Evolutionary conservation across 2,329 filamentous ascomycete genomes (phyloP).

Genomic region (Sclerotinia subarctica): DNA sequence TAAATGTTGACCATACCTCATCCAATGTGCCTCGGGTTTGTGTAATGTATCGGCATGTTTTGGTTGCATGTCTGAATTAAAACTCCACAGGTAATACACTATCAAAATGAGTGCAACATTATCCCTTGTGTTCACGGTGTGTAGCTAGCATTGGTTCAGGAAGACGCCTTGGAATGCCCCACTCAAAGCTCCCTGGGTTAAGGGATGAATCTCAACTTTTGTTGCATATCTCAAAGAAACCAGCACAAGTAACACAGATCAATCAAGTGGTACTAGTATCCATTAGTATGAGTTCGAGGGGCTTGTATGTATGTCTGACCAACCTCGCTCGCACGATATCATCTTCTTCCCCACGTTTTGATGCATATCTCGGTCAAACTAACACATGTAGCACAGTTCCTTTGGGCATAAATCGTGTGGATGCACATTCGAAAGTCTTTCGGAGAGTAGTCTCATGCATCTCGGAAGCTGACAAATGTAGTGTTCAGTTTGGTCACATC

Average conservation of each 20-base stretch:
- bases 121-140: neutral
- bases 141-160: neutral
- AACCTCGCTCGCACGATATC: neutral
- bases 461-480: neutral
- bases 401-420: neutral
- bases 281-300: neutral
- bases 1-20: neutral
- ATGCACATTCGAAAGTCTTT: no score
- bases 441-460: neutral
- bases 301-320: neutral
- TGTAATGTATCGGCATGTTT: neutral
- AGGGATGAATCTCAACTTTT: neutral
- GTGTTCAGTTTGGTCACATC: neutral
- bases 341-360: neutral
- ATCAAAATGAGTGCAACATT: neutral
- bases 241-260: neutral
- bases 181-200: neutral
- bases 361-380: slow-evolving; percentile 11
- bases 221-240: neutral
- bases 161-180: neutral
- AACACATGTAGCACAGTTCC: neutral
- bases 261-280: neutral
- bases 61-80: neutral
- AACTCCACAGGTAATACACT: slow-evolving; percentile 2
- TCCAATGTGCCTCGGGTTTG: neutral